Evolutionary conservation across 169 alveolate genomes (phyloP), one percentile per base, ranked within the genome.

Genomic region (Plasmodium knowlesi): DNA sequence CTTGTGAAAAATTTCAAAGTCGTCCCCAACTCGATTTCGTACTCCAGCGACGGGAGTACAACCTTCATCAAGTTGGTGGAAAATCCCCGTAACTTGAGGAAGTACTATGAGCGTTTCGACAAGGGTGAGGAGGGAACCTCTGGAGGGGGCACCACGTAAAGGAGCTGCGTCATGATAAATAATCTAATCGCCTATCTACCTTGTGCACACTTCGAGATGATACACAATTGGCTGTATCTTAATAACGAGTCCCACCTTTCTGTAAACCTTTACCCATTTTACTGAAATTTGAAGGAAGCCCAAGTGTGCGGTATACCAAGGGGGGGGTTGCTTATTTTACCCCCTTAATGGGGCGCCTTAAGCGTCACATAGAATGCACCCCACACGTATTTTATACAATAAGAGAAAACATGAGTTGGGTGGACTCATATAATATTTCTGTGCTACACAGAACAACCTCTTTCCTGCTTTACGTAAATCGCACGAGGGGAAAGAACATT

Each of bases 21-120:
- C 5, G 82, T 89, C 72, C 94, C 94, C 8, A 46, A 80, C 82
- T 89, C 94, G 8, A 89, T 89, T 79, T 79, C 89, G n/a, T 89
- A 89, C 34, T 79, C 94, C 19, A 39, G 30, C 22, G 94, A 89
- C 34, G 94, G 94, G 16, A 78, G 79, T 14, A 89, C 94, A 4
- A 89, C 94, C 22, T 79, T 79, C 67, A 89, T 89, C 37, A 89
- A 79, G 50, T 78, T 89, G 30, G 90, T 89, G 22, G 94, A 89
- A 32, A 89, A 89, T 67, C 86, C 82, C 16, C 30, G 37, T 50
- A 89, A 89, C 50, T 79, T 89, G 84, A 25, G 71, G 14, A 89
- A 67, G 72, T 89, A 89, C 82, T 78, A 89, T 72, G 83, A 78
- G 43, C 70, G 50, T 43, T 89, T 89, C 37, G 78, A 32, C 41